A percentile compares a stretch with the other conserved stretches of the same genome.
These are phyloP conservation scores for Erysimum cheiri DNA, from an alignment of 441 rosid species.

Conservation along the genomic window DNA sequence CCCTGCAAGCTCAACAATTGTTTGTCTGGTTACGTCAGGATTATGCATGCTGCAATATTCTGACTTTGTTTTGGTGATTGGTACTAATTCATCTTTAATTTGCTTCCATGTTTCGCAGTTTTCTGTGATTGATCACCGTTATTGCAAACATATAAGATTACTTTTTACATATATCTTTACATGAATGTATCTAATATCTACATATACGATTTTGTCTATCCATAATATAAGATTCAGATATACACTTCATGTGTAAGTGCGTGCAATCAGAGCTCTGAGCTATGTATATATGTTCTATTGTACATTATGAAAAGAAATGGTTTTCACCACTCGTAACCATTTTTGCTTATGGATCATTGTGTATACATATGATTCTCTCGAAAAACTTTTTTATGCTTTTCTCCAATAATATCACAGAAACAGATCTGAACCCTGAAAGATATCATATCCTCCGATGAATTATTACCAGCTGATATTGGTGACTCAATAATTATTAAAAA, in stretches of 20 bases:
- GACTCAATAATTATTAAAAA: conserved; percentile 31
- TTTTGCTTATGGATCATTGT: conserved; percentile 8
- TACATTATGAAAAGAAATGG: no score
- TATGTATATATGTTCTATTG: no score
- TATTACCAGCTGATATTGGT: conserved; percentile 37
- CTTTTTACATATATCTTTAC: not conserved
- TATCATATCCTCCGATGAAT: conserved; percentile 32
- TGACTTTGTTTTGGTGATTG: not conserved
- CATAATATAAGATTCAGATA: not conserved
- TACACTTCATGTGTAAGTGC: not conserved
- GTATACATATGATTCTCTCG: not conserved
- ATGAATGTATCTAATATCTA: not conserved
- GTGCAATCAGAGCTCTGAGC: no score
- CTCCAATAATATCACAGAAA: conserved; percentile 16
- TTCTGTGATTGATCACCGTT: not conserved
- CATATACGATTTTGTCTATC: not conserved
- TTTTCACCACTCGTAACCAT: not conserved
- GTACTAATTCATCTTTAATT: not conserved
- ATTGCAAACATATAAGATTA: not conserved
- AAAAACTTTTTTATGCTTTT: conserved; percentile 4
- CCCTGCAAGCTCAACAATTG: no score
- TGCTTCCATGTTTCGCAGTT: not conserved
- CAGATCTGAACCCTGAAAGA: conserved; percentile 35
- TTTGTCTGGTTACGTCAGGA: not conserved
- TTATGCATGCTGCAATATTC: not conserved